Base-by-base conservation (phyloP, 306 rosid species). In the Quercus gilva region DNA sequence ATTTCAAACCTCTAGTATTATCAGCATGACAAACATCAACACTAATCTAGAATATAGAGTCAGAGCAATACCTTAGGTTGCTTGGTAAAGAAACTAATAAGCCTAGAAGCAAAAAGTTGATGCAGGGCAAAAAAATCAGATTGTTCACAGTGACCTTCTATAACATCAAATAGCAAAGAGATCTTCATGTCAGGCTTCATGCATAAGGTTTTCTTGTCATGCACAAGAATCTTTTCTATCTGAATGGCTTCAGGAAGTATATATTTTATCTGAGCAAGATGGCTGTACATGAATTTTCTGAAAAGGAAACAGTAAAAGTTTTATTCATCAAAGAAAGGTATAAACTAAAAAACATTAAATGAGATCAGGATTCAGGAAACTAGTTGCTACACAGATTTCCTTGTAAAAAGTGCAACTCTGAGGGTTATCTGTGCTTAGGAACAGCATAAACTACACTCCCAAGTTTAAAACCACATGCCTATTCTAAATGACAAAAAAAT, bases 221-320 rank as follows among this genome's bases (percentile, higher is more conserved):
- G 87, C 63, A 86, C 80, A 58, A 87, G 55, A 71, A 83, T 82
- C 81, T 72, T 84, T 41, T 89, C 89, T 51, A 90, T 74, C 19
- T 68, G 74, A 64, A 89, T 29, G 51, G 88, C 87, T 81, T 93
- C 91, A 29, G 91, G 88, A 71, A 93, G 81, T 79, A 92, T 67
- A 84, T 85, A 86, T 71, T 86, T 87, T n/a, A 90, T 89, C 84
- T 86, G 92, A 0, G 92, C 92, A 78, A 89, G 94, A 84, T 90
- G 88, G 68, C 14, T 15, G 85, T 73, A 68, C 35, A 71, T 86
- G 63, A 92, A 90, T 41, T 89, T 43, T 81, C 95, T 90, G 90
- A 15, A 83, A 85, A 74, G 57, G 77, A 76, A 74, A 76, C 58
- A 68, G 63, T n/a, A 80, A 58, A 51, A 55, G 23, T 60, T 73